Conservation (phyloP, 495 filamentous ascomycete species). For the Aspergillus asperescens region DNA sequence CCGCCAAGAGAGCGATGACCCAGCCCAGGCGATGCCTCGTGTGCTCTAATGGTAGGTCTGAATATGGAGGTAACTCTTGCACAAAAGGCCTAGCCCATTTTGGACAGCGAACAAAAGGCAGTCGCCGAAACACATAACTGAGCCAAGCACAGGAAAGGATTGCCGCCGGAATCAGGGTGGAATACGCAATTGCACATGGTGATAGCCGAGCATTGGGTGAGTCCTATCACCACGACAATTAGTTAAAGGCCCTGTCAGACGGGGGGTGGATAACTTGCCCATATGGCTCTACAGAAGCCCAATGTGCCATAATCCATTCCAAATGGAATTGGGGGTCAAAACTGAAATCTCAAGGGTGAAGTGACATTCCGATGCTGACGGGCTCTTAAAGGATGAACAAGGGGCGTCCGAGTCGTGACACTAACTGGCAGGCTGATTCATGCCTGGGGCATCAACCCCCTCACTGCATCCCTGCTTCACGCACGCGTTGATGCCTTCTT, state of each 20-base stretch:
- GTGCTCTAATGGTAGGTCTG: conserved; percentile 24
- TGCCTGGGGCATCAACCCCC: no score
- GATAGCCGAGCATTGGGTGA: conserved; percentile 44
- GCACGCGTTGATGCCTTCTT: no score
- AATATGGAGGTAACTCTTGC: conserved; percentile 31
- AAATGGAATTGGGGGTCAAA: conserved; percentile 7
- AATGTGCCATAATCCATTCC: conserved; percentile 5
- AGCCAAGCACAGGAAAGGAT: conserved; percentile 37
- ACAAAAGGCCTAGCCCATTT: conserved; percentile 49
- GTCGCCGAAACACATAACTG: conserved; percentile 26
- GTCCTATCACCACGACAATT: conserved; percentile 33
- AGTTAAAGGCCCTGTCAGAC: background rate
- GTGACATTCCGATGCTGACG: no score
- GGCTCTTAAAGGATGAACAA: background rate
- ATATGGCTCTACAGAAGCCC: conserved; percentile 15
- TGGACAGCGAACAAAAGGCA: conserved; percentile 33
- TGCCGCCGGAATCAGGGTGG: conserved; percentile 43
- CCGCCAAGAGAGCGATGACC: conserved; percentile 35
- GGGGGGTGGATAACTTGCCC: conserved; percentile 11
- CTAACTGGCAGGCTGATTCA: no score
- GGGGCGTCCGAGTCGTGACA: no score
- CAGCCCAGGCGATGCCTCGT: conserved; percentile 27
- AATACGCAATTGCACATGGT: conserved; percentile 42
- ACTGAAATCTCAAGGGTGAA: conserved; percentile 26
- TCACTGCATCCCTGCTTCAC: no score